A percentile compares a stretch with the other conserved stretches of the same genome.
phyloP scores from a whole-genome alignment of 2,329 filamentous ascomycete species.

The Stylonectria norvegica region DNA sequence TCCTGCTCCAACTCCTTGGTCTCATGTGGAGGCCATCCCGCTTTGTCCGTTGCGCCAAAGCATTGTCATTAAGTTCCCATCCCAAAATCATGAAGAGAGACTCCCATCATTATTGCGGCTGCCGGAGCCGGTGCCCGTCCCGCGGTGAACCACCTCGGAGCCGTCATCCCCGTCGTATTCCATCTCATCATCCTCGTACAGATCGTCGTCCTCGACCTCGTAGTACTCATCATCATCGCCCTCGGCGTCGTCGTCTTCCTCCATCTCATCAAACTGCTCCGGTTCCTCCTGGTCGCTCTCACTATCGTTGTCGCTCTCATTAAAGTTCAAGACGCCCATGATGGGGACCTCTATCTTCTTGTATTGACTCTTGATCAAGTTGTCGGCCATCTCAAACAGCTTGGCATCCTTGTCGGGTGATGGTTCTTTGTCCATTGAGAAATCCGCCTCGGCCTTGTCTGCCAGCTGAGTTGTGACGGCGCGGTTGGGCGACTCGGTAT shows the following conservation, averaged over 20 bases:
- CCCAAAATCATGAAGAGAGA: constrained; percentile 21
- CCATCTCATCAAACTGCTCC: constrained; percentile 26
- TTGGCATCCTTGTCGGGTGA: constrained; percentile 41
- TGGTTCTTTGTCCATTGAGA: constrained; percentile 40
- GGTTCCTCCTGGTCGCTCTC: constrained; percentile 31
- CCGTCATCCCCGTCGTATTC: constrained; percentile 26
- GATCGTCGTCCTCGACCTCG: constrained; percentile 27
- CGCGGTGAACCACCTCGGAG: constrained; percentile 27
- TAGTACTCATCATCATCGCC: constrained; percentile 26
- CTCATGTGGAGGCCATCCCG: neutral
- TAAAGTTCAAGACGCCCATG: constrained; percentile 43
- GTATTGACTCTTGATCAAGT: constrained; percentile 47
- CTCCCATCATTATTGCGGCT: constrained; percentile 25
- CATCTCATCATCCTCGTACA: constrained; percentile 24
- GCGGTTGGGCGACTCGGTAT: constrained; percentile 30
- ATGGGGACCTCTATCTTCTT: constrained; percentile 44
- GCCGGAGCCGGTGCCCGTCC: constrained; percentile 27
- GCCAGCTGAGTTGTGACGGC: constrained; percentile 22
- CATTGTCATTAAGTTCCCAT: neutral
- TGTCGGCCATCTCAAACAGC: constrained; percentile 43
- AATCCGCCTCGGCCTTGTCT: constrained; percentile 40
- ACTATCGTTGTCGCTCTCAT: constrained; percentile 42
- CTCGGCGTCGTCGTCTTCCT: constrained; percentile 19
- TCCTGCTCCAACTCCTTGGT: neutral
- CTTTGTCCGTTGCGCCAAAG: neutral